phyloP scores from a whole-genome alignment of 225 moss, liverwort and hornwort species.

The Polytrichum commune region DNA sequence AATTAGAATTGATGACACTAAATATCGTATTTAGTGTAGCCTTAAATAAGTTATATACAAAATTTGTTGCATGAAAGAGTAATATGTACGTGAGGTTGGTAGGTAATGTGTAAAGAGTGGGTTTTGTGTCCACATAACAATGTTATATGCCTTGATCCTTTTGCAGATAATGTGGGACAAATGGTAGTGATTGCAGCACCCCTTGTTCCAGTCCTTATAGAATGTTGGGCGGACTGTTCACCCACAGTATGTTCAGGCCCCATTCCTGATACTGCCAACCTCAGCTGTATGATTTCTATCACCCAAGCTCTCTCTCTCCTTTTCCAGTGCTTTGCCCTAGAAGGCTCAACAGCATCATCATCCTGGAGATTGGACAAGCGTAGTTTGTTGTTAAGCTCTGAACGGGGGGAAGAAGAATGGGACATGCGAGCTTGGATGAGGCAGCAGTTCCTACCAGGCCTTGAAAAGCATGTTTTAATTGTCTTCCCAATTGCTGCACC shows the following conservation, averaged over 20 bases:
- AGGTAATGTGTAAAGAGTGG: neutral
- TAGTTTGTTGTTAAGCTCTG: slow-evolving; percentile 22
- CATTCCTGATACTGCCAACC: slow-evolving; percentile 72
- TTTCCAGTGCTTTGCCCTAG: slow-evolving; percentile 58
- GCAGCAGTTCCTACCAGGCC: slow-evolving; percentile 55
- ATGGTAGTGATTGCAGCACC: slow-evolving; percentile 40
- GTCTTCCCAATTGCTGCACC: slow-evolving; percentile 77
- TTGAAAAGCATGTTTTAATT: slow-evolving; percentile 56
- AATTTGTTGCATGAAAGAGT: too few relatives aligned
- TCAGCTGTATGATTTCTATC: slow-evolving; percentile 77
- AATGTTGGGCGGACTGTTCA: slow-evolving; percentile 93
- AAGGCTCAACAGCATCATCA: slow-evolving; percentile 29
- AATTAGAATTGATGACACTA: too few relatives aligned
- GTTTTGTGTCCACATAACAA: neutral
- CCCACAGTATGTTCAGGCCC: slow-evolving; percentile 80
- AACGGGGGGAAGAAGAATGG: slow-evolving; percentile 57
- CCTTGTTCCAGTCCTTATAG: slow-evolving; percentile 79
- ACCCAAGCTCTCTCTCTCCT: slow-evolving; percentile 73
- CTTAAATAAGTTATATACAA: too few relatives aligned
- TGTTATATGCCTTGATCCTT: neutral
- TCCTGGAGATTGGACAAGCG: slow-evolving; percentile 23
- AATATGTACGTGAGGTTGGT: too few relatives aligned
- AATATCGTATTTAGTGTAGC: too few relatives aligned
- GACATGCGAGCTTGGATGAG: slow-evolving; percentile 71
- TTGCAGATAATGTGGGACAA: slow-evolving; percentile 52